Percentiles rank a stretch among this genome's conserved stretches.
These are phyloP conservation scores for Lonicera japonica DNA, from an alignment of 129 eudicot species.

Conservation along the genomic window DNA sequence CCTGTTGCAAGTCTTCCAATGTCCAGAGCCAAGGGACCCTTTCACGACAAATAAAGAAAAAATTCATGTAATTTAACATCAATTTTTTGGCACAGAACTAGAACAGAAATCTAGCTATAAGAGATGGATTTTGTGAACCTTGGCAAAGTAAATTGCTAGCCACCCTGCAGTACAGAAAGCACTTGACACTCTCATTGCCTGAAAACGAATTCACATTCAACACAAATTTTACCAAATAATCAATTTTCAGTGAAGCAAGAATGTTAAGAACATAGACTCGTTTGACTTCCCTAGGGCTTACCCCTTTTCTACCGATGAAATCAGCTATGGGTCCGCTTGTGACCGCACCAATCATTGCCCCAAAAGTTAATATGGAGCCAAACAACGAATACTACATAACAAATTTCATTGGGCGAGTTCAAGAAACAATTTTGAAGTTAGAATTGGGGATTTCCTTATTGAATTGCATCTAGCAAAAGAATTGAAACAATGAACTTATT, in stretches of 20 bases:
- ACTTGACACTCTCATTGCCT: conserved; percentile 79
- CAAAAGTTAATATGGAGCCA: conserved; percentile 85
- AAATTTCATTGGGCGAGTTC: conserved; percentile 5
- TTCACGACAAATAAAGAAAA: background rate
- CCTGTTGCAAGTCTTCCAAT: conserved; percentile 90
- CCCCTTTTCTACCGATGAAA: conserved; percentile 80
- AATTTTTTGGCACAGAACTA: background rate
- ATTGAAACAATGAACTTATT: background rate
- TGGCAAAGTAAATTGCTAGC: conserved; percentile 78
- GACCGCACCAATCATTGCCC: conserved; percentile 95
- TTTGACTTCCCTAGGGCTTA: conserved; percentile 22
- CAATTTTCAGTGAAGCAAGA: background rate
- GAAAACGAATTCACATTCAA: conserved; percentile 19
- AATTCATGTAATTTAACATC: conserved; percentile 1
- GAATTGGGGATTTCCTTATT: background rate
- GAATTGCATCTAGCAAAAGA: background rate
- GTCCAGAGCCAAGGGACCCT: conserved; percentile 58
- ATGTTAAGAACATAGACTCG: conserved; percentile 3
- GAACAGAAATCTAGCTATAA: background rate
- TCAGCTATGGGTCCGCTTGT: conserved; percentile 89
- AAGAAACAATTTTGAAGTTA: background rate
- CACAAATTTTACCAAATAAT: background rate
- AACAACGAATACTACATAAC: conserved; percentile 70
- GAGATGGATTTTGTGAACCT: conserved; percentile 31
- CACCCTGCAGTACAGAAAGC: conserved; percentile 71